A percentile compares a stretch with the other conserved stretches of the same genome.
These are phyloP conservation scores for Arabidopsis suecica DNA, from an alignment of 345 rosid species.

Conservation along the genomic window DNA sequence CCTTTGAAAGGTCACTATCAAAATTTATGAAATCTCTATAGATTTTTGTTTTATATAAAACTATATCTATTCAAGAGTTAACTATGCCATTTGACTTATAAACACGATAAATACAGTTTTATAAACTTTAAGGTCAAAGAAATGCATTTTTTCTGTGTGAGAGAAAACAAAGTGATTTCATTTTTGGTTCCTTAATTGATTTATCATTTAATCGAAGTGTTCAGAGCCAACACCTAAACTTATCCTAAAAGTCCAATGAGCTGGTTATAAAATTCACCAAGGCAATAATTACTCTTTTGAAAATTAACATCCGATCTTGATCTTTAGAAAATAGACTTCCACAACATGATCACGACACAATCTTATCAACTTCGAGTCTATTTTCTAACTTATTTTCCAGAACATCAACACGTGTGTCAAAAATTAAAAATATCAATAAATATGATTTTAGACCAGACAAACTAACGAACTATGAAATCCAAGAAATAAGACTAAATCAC, in stretches of 20 bases:
- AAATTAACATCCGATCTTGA: conserved; percentile 6
- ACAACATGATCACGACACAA: conserved; percentile 24
- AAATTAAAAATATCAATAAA: not conserved
- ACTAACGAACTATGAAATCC: conserved; percentile 13
- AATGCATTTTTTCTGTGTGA: not conserved
- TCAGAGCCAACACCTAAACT: not conserved
- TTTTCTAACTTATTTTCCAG: conserved; percentile 20
- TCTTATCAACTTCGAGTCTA: conserved; percentile 28
- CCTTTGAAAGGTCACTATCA: conserved; percentile 17
- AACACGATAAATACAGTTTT: not conserved
- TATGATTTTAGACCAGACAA: conserved; percentile 12
- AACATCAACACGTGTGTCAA: conserved; percentile 39
- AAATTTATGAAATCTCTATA: conserved; percentile 6
- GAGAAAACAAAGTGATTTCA: not conserved
- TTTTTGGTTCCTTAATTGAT: not conserved
- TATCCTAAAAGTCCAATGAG: not conserved
- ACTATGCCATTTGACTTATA: conserved; percentile 27
- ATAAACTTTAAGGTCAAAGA: not conserved
- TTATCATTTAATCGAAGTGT: not conserved
- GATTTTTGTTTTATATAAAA: not conserved
- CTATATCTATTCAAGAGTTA: not conserved
- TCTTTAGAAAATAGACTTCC: conserved; percentile 19
- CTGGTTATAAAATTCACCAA: not conserved
- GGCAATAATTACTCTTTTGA: not conserved
- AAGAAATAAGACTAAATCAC: conserved; percentile 29